Base-by-base conservation (phyloP, 768 basidiomycete species). In the Wakefieldia striispora region DNA sequence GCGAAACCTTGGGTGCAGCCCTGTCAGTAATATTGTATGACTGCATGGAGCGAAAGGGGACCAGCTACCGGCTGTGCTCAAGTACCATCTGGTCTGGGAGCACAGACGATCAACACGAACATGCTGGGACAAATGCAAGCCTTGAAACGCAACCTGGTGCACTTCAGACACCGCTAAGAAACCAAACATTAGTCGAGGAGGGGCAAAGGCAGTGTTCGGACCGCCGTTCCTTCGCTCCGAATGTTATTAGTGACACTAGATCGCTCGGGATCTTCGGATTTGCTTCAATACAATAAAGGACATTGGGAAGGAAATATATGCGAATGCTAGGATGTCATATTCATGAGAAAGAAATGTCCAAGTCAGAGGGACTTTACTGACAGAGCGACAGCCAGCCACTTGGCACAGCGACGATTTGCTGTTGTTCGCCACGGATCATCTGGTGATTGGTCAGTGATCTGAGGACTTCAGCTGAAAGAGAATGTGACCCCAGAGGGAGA, bases 1-100 rank as follows among this genome's bases (percentile, higher is more conserved):
- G 61, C 61, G 61, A 62, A 64, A 51, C 51, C 64, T 61, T 50
- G 43, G 34, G 20, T 31, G n/a, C n/a, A n/a, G n/a, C n/a, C n/a
- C n/a, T n/a, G n/a, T 29, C 40, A 43, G 45, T 36, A 43, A 40
- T 19, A 26, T 42, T 23, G 20, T 20, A 19, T 34, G 35, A 33
- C 29, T 38, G 37, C 50, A 52, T 39, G 26, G 34, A 16, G 4
- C 17, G 31, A 24, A 39, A 20, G 35, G 23, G 26, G 17, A 3
- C 29, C 23, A 40, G 29, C 38, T 47, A 31, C 46, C 46, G 40
- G 27, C 17, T 27, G 21, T 29, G 40, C 10, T 37, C 39, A 13
- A 21, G 36, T 44, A 11, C 51, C 24, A 43, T 17, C 16, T 35
- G n/a, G 31, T 44, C 27, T 12, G 11, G 12, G 17, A 14, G 11